Conservation (phyloP, 106 monocot genomes). For the Platanthera zijinensis region DNA sequence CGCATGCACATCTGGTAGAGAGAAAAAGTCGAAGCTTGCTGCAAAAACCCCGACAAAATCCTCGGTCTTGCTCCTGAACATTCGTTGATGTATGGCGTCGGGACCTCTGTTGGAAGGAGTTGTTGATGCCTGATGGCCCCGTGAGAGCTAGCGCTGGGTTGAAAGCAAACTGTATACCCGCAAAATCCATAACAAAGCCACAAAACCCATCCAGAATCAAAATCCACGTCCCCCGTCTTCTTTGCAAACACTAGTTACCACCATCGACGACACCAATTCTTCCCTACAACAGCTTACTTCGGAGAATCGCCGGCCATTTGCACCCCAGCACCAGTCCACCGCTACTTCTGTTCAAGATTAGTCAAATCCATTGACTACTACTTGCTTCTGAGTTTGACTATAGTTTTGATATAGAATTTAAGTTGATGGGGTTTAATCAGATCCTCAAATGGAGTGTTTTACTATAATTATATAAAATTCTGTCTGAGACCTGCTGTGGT, state of each 20-base stretch:
- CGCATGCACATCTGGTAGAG: no score
- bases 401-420: no score
- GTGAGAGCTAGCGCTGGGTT: conserved; percentile 37
- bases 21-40: not conserved
- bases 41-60: not conserved
- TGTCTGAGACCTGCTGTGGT: no score
- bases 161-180: conserved; percentile 50
- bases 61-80: not conserved
- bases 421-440: no score
- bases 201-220: conserved; percentile 7
- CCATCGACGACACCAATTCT: conserved; percentile 17
- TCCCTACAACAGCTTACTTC: conserved; percentile 6
- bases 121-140: conserved; percentile 2
- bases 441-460: no score
- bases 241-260: conserved; percentile 9
- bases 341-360: conserved; percentile 24
- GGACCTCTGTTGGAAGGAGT: conserved; percentile 3
- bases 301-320: not conserved
- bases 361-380: no score
- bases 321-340: not conserved
- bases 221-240: conserved; percentile 2
- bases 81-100: conserved; percentile 11
- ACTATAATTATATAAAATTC: no score
- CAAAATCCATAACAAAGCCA: conserved; percentile 22
- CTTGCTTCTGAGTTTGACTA: no score